Base-by-base conservation (phyloP, 192 early-diverging fungal genomes). In the Gonapodya prolifera region DNA sequence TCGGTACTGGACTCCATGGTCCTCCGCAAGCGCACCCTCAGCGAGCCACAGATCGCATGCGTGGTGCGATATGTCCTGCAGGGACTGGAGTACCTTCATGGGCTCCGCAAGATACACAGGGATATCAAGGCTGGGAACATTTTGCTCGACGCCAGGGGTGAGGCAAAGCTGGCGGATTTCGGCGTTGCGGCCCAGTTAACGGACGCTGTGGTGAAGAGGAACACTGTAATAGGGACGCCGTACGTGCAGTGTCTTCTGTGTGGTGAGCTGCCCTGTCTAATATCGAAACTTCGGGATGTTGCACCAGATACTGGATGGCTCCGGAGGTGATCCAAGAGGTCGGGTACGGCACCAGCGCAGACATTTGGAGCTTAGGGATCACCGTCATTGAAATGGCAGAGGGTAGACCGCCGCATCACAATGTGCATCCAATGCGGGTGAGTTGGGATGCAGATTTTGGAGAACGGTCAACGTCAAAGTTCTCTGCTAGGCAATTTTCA, bases 261-360 rank as follows among this genome's bases (percentile, higher is more conserved):
- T 61, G 23, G 23, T 61, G 45, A 16, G 45, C 45, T 61, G 45
- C 45, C 8, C 23, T 61, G 23, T 33, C n/a, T n/a, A n/a, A 71
- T 69, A 0, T 75, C 33, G 2, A 13, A 70, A n/a, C n/a, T n/a
- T n/a, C n/a, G n/a, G n/a, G n/a, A n/a, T n/a, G n/a, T n/a, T n/a
- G n/a, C n/a, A n/a, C n/a, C n/a, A 87, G 83, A 28, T 88, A 94
- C 23, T 76, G 75, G 75, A 76, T 76, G 85, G 85, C 86, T n/a
- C 88, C 88, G 16, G 89, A 90, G 83, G 88, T 90, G 81, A 89
- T 90, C 77, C 86, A 89, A 75, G 89, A 90, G 77, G 84, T 88
- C 13, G 89, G 89, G 45, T 87, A 89, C 77, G 84, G 86, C n/a
- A 80, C 80, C 1, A 80, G 82, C n/a, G 89, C 89, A 13, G 89